Percentiles rank a stretch among this genome's conserved stretches.
Evolutionary conservation across 2,329 filamentous ascomycete species (phyloP).

Genomic region (Pezicula rhizophila): DNA sequence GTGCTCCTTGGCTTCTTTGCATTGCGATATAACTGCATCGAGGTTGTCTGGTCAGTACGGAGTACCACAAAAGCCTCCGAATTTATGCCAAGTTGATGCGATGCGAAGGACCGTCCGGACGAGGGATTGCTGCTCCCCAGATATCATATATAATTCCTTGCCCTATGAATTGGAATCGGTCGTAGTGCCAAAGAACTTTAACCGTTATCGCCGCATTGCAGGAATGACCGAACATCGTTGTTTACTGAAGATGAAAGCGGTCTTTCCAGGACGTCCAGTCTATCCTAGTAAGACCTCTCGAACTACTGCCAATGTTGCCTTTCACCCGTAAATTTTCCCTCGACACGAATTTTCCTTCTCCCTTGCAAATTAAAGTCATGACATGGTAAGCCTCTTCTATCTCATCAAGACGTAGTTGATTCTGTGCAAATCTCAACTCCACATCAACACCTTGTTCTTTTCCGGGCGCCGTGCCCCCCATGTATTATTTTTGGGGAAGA

Average conservation of each 20-base stretch:
- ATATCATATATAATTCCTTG: conserved; percentile 63
- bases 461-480: conserved; percentile 42
- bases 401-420: conserved; percentile 57
- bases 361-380: conserved; percentile 47
- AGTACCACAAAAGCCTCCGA: conserved; percentile 66
- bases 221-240: conserved; percentile 60
- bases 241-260: conserved; percentile 47
- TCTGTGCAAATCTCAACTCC: conserved; percentile 54
- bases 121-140: conserved; percentile 48
- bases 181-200: conserved; percentile 49
- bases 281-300: conserved; percentile 48
- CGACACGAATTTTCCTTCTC: conserved; percentile 44
- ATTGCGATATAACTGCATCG: conserved; percentile 47
- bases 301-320: conserved; percentile 53
- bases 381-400: conserved; percentile 54
- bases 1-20: conserved; percentile 46
- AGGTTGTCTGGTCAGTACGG: conserved; percentile 64
- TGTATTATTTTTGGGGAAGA: conserved; percentile 54
- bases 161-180: conserved; percentile 50
- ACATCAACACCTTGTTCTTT: conserved; percentile 55
- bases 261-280: conserved; percentile 51
- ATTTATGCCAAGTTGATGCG: conserved; percentile 52
- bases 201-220: conserved; percentile 61
- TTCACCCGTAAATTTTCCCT: conserved; percentile 48
- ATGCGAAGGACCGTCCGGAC: conserved; percentile 36